These are phyloP conservation scores for Raffaelea deltoideospora DNA, from an alignment of 2,329 filamentous ascomycete genomes.

Conservation along the genomic window DNA sequence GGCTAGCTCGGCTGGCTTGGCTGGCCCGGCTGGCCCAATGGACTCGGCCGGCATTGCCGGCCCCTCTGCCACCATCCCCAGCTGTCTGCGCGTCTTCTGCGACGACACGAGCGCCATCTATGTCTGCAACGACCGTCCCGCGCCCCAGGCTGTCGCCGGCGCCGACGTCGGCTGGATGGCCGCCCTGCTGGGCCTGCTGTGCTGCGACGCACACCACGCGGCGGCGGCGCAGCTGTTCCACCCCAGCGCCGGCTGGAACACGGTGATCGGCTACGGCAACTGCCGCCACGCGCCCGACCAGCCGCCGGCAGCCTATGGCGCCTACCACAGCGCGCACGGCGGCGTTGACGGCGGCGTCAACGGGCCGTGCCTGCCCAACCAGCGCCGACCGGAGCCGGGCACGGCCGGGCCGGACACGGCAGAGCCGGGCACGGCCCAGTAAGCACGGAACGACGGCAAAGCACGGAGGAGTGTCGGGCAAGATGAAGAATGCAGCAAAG, in stretches of 20 bases:
- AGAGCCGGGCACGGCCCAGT: too few species aligned
- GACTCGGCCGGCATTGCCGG: too few species aligned
- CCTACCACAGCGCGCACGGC: too few species aligned
- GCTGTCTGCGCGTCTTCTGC: conserved; percentile 9
- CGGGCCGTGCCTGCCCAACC: conserved; percentile 3
- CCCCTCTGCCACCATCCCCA: too few species aligned
- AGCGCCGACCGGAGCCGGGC: neutral
- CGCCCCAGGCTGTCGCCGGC: neutral
- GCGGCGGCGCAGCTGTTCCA: conserved; percentile 10
- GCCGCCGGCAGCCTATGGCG: conserved; percentile 5
- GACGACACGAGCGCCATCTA: conserved; percentile 9
- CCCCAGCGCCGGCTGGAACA: conserved; percentile 6
- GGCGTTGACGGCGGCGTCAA: conserved; percentile 10
- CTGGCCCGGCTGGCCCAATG: too few species aligned
- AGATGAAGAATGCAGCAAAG: too few species aligned
- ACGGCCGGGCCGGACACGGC: too few species aligned
- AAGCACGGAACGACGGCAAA: too few species aligned
- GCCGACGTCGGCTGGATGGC: conserved; percentile 8
- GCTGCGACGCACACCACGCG: conserved; percentile 7
- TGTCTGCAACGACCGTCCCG: conserved; percentile 5
- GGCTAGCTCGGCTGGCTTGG: too few species aligned
- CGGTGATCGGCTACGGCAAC: conserved; percentile 9
- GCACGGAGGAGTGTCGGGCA: too few species aligned
- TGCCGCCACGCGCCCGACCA: conserved; percentile 6
- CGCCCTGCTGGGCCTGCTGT: conserved; percentile 5